Evolutionary conservation across 2,329 filamentous ascomycete genomes (phyloP), one percentile per base, ranked within the genome.

Genomic region (Ploettnerulaceae sp.): DNA sequence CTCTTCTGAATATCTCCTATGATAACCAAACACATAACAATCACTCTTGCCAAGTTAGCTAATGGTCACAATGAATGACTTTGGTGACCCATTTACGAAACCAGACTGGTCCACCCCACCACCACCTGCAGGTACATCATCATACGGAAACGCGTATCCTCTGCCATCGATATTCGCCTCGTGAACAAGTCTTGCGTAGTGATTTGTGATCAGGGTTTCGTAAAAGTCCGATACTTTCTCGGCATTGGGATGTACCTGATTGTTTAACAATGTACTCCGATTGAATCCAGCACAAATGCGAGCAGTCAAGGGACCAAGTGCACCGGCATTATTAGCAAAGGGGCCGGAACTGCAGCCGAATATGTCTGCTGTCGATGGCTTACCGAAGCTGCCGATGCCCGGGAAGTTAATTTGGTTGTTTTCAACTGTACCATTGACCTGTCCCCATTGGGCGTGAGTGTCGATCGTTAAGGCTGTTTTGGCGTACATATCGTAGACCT

Each of bases 91-190:
- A 59, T 81, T 77, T n/a, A 85, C 71, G 53, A 75, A 77, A 1
- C 82, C 82, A 17, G 77, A 79, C 66, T 82, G 79, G 61, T 85
- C 80, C 4, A 64, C 42, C 53, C 71, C 66, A 14, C 71, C 75
- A 11, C 72, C 76, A 51, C 71, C 67, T 0, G 78, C 75, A 46
- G 78, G 76, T n/a, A 85, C 81, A 59, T 85, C 81, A 56, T 85
- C 82, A 54, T 83, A 85, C 0, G 81, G 71, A 59, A 84, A 85
- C 0, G 77, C 74, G 57, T 85, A 85, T 0, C 81, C 81, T 33
- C 69, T 67, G 0, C 73, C 73, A 59, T 83, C 79, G 5, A 72
- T 60, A 64, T 82, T 77, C 42, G 77, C 70, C 32, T 71, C 64
- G 63, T 84, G 81, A 2, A 84, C 71, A 24, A 84, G 67, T 3